Evolutionary conservation across 345 rosid species (phyloP).

Genomic region (Kernera saxatilis): DNA sequence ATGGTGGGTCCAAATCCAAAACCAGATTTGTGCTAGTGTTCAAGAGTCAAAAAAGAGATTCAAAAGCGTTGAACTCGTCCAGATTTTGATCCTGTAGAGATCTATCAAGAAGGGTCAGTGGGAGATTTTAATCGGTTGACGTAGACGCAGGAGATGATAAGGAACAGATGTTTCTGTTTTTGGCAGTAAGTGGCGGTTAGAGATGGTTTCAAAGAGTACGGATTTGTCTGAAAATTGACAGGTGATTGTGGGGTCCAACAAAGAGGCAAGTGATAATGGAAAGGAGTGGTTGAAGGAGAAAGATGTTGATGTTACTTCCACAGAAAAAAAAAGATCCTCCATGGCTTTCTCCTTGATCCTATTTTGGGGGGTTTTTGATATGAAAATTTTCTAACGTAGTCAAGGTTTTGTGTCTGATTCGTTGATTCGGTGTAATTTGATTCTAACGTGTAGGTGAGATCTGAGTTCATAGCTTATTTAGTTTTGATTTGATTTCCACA

Average conservation of each 20-base stretch:
- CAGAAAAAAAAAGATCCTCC: slow-evolving; percentile 7
- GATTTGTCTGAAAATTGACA: slow-evolving; percentile 28
- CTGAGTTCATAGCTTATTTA: neutral
- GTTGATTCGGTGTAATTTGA: slow-evolving; percentile 4
- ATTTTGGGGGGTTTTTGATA: neutral
- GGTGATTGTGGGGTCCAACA: slow-evolving; percentile 20
- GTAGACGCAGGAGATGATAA: slow-evolving; percentile 28
- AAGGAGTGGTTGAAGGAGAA: slow-evolving; percentile 20
- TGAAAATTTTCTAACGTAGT: slow-evolving; percentile 14
- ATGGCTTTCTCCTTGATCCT: neutral
- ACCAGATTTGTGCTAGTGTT: neutral
- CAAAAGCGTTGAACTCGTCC: neutral
- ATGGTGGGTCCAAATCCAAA: slow-evolving; percentile 30
- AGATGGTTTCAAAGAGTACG: slow-evolving; percentile 20
- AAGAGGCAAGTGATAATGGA: slow-evolving; percentile 30
- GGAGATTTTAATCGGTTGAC: slow-evolving; percentile 10
- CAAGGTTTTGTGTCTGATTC: neutral
- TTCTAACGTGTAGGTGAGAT: slow-evolving; percentile 16
- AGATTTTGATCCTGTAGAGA: slow-evolving; percentile 18
- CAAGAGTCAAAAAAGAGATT: slow-evolving; percentile 17
- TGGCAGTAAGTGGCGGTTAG: slow-evolving; percentile 32
- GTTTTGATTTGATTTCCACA: slow-evolving; percentile 3
- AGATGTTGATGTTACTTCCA: slow-evolving; percentile 28
- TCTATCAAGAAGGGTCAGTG: slow-evolving; percentile 22
- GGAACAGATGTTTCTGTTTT: slow-evolving; percentile 19